Evolutionary conservation across 108 stramenopile genomes (phyloP).

Genomic region (Mayamaea pseudoterrestris): DNA sequence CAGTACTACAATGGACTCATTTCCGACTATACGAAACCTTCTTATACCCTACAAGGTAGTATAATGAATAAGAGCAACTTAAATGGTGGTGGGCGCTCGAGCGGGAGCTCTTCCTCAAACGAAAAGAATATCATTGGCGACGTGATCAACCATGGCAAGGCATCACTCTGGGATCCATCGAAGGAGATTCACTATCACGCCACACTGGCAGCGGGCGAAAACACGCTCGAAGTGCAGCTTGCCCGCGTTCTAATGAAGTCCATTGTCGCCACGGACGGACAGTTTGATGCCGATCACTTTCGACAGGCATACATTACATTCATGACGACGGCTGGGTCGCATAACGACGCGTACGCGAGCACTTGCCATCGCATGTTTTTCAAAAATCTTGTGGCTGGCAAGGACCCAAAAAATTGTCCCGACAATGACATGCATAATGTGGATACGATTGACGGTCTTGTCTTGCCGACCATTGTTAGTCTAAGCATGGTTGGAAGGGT

Average conservation of each 20-base stretch:
- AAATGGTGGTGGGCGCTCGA: slow-evolving; percentile 69
- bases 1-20: slow-evolving; percentile 51
- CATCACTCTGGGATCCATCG: slow-evolving; percentile 54
- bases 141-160: slow-evolving; percentile 83
- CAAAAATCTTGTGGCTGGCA: slow-evolving; percentile 47
- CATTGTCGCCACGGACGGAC: slow-evolving; percentile 29
- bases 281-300: slow-evolving; percentile 48
- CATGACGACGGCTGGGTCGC: slow-evolving; percentile 71
- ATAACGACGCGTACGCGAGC: slow-evolving; percentile 82
- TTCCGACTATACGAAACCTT: slow-evolving; percentile 50
- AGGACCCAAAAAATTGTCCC: slow-evolving; percentile 60
- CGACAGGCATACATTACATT: slow-evolving; percentile 68
- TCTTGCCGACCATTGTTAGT: slow-evolving; percentile 56
- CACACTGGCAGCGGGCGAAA: slow-evolving; percentile 63
- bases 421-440: slow-evolving; percentile 88
- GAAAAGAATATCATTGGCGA: slow-evolving; percentile 61
- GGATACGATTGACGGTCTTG: slow-evolving; percentile 75
- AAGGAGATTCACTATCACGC: slow-evolving; percentile 77
- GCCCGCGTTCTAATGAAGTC: slow-evolving; percentile 55
- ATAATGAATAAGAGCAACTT: slow-evolving; percentile 77
- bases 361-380: slow-evolving; percentile 93
- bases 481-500: slow-evolving; percentile 33
- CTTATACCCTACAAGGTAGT: slow-evolving; percentile 32
- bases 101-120: neutral
- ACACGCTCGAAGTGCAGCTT: slow-evolving; percentile 69